These are phyloP conservation scores for Misopates orontium DNA, from an alignment of 257 asterid genomes.

Conservation along the genomic window DNA sequence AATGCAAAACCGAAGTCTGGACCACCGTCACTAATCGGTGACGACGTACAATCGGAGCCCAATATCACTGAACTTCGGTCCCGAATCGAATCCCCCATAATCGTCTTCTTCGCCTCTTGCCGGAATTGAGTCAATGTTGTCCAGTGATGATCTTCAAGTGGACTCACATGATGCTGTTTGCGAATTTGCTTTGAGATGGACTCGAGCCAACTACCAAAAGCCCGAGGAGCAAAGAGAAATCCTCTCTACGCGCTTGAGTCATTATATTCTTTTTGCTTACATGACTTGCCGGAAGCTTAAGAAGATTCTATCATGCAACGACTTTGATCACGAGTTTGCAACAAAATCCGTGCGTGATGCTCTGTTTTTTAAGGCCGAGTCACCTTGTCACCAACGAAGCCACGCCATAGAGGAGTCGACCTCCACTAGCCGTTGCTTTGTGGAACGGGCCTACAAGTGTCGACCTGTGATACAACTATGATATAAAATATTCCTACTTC, in stretches of 20 bases:
- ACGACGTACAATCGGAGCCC: too few relatives aligned
- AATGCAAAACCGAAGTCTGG: too few relatives aligned
- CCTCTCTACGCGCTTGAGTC: slow-evolving; percentile 53
- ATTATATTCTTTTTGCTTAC: slow-evolving; percentile 74
- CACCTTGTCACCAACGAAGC: slow-evolving; percentile 65
- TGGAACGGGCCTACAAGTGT: slow-evolving; percentile 77
- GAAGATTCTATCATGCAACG: slow-evolving; percentile 64
- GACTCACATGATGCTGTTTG: slow-evolving; percentile 84
- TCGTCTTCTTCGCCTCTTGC: slow-evolving; percentile 79
- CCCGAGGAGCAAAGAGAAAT: slow-evolving; percentile 66
- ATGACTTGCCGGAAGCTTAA: slow-evolving; percentile 81
- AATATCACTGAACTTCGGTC: too few relatives aligned
- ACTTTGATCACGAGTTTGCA: slow-evolving; percentile 60
- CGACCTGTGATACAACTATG: too few relatives aligned
- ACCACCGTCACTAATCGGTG: too few relatives aligned
- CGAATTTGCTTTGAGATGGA: slow-evolving; percentile 78
- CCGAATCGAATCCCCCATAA: too few relatives aligned
- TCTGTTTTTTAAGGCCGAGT: slow-evolving; percentile 73
- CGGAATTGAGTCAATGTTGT: slow-evolving; percentile 73
- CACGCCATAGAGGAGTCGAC: slow-evolving; percentile 49
- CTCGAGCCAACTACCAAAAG: slow-evolving; percentile 56
- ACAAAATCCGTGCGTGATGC: slow-evolving; percentile 77
- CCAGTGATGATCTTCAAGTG: slow-evolving; percentile 73
- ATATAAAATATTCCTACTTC: too few relatives aligned
- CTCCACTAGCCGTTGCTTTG: slow-evolving; percentile 44